These are phyloP conservation scores for Lupinus albus DNA, from an alignment of 306 rosid genomes.

Conservation along the genomic window DNA sequence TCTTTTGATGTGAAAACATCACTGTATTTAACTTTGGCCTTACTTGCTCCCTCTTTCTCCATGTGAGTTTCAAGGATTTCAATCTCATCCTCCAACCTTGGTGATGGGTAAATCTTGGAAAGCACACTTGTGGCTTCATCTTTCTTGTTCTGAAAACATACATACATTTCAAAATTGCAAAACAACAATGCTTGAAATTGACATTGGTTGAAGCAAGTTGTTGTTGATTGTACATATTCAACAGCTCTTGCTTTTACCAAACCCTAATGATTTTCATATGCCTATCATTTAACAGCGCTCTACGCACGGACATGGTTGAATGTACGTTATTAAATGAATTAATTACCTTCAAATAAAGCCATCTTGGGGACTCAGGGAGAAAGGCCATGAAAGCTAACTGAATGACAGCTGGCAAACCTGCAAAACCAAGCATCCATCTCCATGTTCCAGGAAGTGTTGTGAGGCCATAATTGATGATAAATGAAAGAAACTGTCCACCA, in stretches of 20 bases:
- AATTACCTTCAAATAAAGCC: slow-evolving; percentile 70
- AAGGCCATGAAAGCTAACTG: slow-evolving; percentile 60
- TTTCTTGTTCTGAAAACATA: slow-evolving; percentile 50
- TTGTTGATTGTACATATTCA: no score
- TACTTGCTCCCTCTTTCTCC: slow-evolving; percentile 51
- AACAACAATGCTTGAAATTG: no score
- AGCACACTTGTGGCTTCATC: slow-evolving; percentile 60
- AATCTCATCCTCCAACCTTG: slow-evolving; percentile 66
- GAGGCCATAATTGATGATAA: slow-evolving; percentile 61
- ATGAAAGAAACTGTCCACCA: slow-evolving; percentile 72
- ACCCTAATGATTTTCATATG: no score
- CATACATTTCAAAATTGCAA: neutral
- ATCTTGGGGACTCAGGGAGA: slow-evolving; percentile 82
- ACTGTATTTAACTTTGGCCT: slow-evolving; percentile 44
- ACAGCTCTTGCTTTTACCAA: no score
- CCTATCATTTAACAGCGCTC: no score
- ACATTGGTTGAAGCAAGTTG: no score
- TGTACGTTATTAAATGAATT: no score
- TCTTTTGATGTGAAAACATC: slow-evolving; percentile 63
- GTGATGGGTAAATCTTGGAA: slow-evolving; percentile 56
- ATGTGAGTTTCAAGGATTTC: slow-evolving; percentile 47
- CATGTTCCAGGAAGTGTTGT: slow-evolving; percentile 82
- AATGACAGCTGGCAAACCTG: slow-evolving; percentile 66
- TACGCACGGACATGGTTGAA: no score
- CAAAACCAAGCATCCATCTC: slow-evolving; percentile 85